Percentiles rank a stretch among this genome's conserved stretches.
phyloP scores from a whole-genome alignment of 2,329 filamentous ascomycete species.

The Aspergillus sp. region DNA sequence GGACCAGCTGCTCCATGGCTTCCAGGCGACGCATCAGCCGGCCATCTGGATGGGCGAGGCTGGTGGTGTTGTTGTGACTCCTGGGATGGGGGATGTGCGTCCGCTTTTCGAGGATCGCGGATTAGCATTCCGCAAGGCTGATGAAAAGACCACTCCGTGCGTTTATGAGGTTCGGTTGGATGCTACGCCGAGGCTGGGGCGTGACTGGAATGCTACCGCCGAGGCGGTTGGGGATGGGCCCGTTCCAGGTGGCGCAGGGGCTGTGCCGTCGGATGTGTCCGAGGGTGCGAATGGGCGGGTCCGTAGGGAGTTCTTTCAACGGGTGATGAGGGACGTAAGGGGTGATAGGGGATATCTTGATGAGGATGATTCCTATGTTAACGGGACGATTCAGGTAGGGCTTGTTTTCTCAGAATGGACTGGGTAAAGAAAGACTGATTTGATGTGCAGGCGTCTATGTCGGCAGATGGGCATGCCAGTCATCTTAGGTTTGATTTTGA shows the following conservation, averaged over 20 bases:
- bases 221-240: conserved; percentile 28
- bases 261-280: conserved; percentile 33
- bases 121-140: conserved; percentile 41
- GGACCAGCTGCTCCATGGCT: conserved; percentile 46
- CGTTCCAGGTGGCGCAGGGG: conserved; percentile 42
- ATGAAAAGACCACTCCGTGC: conserved; percentile 46
- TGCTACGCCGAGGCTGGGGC: conserved; percentile 31
- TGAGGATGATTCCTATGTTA: neutral
- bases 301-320: conserved; percentile 20
- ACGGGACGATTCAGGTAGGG: neutral
- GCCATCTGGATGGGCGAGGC: conserved; percentile 55
- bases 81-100: conserved; percentile 35
- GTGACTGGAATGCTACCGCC: conserved; percentile 37
- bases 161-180: conserved; percentile 47
- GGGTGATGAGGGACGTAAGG: neutral
- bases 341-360: neutral
- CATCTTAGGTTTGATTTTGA: neutral
- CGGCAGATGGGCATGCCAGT: neutral
- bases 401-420: neutral
- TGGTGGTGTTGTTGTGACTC: conserved; percentile 45
- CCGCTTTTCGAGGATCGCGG: conserved; percentile 42
- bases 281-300: conserved; percentile 43
- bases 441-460: neutral
- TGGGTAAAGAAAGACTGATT: too few relatives aligned
- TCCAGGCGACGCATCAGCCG: conserved; percentile 51